Percentiles rank a stretch among this genome's conserved stretches.
These are phyloP conservation scores for Trichosporon ovoides DNA, from an alignment of 1,284 basidiomycete genomes.

Conservation along the genomic window DNA sequence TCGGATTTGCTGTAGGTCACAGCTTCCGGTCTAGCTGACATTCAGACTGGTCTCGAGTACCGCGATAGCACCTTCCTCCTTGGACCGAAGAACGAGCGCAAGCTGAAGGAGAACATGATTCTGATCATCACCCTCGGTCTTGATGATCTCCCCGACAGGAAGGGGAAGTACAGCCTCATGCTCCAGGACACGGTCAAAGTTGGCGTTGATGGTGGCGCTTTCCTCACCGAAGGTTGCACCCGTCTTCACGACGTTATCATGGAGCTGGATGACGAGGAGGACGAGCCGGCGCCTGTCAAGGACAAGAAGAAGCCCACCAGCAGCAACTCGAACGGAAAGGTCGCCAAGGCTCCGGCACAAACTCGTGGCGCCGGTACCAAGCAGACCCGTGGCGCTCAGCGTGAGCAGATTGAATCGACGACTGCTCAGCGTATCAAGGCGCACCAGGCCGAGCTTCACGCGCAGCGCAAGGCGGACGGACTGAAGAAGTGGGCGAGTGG, in stretches of 20 bases:
- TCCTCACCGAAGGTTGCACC: slow-evolving; percentile 79
- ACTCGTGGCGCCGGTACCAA: slow-evolving; percentile 65
- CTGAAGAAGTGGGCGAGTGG: slow-evolving; percentile 69
- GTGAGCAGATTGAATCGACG: slow-evolving; percentile 71
- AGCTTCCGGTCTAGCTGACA: slow-evolving; percentile 9
- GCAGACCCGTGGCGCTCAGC: slow-evolving; percentile 61
- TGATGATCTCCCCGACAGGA: slow-evolving; percentile 64
- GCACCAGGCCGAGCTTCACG: slow-evolving; percentile 83
- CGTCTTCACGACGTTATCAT: slow-evolving; percentile 81
- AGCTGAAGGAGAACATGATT: slow-evolving; percentile 74
- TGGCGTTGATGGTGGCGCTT: slow-evolving; percentile 61
- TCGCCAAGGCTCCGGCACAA: slow-evolving; percentile 31
- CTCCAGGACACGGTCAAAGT: slow-evolving; percentile 84
- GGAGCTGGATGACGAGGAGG: slow-evolving; percentile 58
- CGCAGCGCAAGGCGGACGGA: slow-evolving; percentile 72
- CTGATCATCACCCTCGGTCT: slow-evolving; percentile 81
- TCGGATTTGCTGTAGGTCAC: slow-evolving; percentile 73
- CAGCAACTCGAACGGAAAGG: slow-evolving; percentile 46
- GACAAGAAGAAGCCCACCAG: slow-evolving; percentile 60
- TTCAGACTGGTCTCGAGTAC: slow-evolving; percentile 87
- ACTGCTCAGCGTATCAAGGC: slow-evolving; percentile 66
- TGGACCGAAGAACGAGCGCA: slow-evolving; percentile 69
- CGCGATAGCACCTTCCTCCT: slow-evolving; percentile 81
- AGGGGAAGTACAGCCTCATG: slow-evolving; percentile 74
- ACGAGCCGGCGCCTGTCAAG: slow-evolving; percentile 51